Percentiles rank a stretch among this genome's conserved stretches.
phyloP scores from a whole-genome alignment of 2,329 filamentous ascomycete species.

The Penicillium brevicompactum region DNA sequence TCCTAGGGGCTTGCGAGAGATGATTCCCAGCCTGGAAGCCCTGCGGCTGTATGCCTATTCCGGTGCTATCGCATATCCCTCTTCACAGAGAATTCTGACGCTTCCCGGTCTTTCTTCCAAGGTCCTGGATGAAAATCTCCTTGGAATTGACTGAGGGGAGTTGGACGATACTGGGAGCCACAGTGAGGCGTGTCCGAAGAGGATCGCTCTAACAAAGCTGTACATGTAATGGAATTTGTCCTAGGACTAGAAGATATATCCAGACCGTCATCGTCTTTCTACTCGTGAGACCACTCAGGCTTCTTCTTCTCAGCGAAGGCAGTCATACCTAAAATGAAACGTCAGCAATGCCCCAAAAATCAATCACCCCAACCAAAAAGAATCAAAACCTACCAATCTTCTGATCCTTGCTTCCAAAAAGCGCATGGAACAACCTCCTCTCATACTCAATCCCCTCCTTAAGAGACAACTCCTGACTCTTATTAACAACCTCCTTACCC shows the following conservation, averaged over 20 bases:
- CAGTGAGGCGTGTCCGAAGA: no score
- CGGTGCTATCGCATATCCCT: no score
- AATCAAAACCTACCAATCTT: conserved; percentile 72
- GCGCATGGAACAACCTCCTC: conserved; percentile 83
- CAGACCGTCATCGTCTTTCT: conserved; percentile 24
- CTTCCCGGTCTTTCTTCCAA: no score
- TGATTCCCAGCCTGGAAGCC: no score
- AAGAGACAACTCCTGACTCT: conserved; percentile 88
- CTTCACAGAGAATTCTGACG: no score
- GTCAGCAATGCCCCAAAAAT: conserved; percentile 12
- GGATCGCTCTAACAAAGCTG: no score
- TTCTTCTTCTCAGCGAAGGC: conserved; percentile 96
- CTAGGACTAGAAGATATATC: background rate
- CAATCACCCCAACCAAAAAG: background rate
- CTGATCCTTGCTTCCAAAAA: conserved; percentile 95
- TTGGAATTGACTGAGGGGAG: no score
- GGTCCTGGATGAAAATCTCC: no score
- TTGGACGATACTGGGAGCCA: no score
- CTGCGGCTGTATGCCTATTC: no score
- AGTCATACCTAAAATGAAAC: conserved; percentile 63
- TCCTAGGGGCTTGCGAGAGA: no score
- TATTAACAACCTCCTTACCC: conserved; percentile 97
- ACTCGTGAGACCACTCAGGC: conserved; percentile 84
- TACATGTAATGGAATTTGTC: no score
- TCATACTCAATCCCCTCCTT: conserved; percentile 94